These are phyloP conservation scores for Gaeumannomyces sp. DNA, from an alignment of 2,329 filamentous ascomycete genomes.

Conservation along the genomic window DNA sequence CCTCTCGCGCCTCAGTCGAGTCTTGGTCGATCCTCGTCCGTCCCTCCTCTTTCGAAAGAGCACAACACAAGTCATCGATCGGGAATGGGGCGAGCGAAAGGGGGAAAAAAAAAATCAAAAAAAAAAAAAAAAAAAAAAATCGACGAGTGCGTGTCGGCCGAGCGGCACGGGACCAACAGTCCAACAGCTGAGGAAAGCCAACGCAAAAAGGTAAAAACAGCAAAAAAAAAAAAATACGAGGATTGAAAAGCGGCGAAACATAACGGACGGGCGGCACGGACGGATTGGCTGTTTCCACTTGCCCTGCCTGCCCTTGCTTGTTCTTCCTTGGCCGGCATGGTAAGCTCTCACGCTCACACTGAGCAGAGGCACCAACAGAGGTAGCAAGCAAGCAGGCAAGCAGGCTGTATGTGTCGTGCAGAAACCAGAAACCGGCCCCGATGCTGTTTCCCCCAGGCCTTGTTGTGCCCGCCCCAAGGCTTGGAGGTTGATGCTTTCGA, in stretches of 20 bases:
- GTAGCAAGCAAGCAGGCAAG: no score
- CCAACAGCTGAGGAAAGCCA: neutral
- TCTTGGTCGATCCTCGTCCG: no score
- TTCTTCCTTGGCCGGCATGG: neutral
- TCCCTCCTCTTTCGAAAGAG: neutral
- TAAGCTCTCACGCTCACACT: neutral
- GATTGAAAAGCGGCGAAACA: neutral
- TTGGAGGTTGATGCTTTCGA: no score
- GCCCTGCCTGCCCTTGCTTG: neutral
- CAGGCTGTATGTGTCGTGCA: neutral
- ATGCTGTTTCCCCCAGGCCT: no score
- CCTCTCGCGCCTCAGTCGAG: no score
- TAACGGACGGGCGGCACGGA: no score
- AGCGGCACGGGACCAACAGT: neutral
- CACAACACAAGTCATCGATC: neutral
- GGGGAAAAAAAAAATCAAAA: neutral
- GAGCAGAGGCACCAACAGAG: neutral
- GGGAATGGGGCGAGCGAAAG: neutral
- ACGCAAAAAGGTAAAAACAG: neutral
- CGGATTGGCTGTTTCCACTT: neutral
- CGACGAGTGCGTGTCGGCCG: neutral
- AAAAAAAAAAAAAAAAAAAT: neutral
- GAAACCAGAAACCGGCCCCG: no score
- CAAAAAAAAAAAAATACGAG: neutral
- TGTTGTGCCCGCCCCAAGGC: no score